Conservation (phyloP, 768 basidiomycete species). For the Pulveroboletus sp. region DNA sequence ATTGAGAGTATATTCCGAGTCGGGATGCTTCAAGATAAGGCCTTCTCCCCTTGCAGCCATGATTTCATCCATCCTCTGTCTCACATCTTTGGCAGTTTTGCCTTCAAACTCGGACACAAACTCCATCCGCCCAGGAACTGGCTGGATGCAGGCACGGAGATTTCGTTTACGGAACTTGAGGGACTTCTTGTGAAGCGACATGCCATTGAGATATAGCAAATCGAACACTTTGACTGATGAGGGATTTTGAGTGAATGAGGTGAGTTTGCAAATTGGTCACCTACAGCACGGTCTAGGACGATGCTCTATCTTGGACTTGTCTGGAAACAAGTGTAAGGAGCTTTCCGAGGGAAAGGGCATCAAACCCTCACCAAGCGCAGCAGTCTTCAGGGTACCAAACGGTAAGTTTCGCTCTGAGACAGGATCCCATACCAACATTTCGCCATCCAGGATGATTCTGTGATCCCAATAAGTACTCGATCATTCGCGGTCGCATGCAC, state of each 20-base stretch:
- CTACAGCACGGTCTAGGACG: slow-evolving; percentile 88
- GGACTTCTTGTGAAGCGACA: slow-evolving; percentile 67
- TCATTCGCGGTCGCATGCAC: slow-evolving; percentile 23
- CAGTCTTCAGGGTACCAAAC: slow-evolving; percentile 92
- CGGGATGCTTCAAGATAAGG: slow-evolving; percentile 83
- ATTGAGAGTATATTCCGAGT: slow-evolving; percentile 77
- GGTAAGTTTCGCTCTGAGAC: slow-evolving; percentile 82
- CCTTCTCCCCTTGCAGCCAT: slow-evolving; percentile 89
- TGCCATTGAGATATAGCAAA: slow-evolving; percentile 83
- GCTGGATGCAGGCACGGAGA: slow-evolving; percentile 60
- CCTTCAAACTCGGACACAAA: slow-evolving; percentile 69
- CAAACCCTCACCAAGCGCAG: slow-evolving; percentile 65
- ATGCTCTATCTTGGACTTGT: slow-evolving; percentile 63
- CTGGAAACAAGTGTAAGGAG: slow-evolving; percentile 34
- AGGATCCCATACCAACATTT: slow-evolving; percentile 99
- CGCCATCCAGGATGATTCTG: slow-evolving; percentile 93
- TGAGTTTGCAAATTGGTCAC: slow-evolving; percentile 26
- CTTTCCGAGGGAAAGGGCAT: not conserved
- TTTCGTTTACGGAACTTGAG: slow-evolving; percentile 77
- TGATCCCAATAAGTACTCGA: slow-evolving; percentile 5
- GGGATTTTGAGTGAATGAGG: not conserved
- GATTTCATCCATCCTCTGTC: slow-evolving; percentile 73
- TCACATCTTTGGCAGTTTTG: slow-evolving; percentile 76
- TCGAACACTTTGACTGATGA: slow-evolving; percentile 99
- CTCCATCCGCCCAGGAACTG: slow-evolving; percentile 77